These are phyloP conservation scores for Colletotrichum tanaceti DNA, from an alignment of 2,329 filamentous ascomycete genomes.

Conservation along the genomic window DNA sequence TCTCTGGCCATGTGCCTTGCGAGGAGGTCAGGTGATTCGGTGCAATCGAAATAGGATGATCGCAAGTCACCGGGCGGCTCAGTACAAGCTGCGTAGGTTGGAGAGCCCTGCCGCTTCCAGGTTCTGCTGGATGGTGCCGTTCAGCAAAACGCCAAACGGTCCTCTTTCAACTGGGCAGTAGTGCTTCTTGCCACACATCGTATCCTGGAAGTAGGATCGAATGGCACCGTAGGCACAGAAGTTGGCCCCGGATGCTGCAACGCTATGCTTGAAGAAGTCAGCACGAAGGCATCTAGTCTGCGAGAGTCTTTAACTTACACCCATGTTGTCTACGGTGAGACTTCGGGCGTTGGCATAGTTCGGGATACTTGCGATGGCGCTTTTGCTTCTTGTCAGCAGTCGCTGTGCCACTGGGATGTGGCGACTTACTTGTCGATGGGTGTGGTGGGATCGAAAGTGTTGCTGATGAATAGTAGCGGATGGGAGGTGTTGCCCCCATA, in stretches of 20 bases:
- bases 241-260: neutral
- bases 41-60: too few relatives aligned
- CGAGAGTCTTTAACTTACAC: neutral
- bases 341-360: constrained; percentile 5
- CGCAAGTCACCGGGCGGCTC: neutral
- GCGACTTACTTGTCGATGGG: constrained; percentile 23
- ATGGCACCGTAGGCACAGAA: neutral
- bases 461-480: constrained; percentile 13
- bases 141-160: constrained; percentile 2
- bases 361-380: constrained; percentile 4
- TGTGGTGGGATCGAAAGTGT: constrained; percentile 24
- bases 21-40: neutral
- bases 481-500: constrained; percentile 9
- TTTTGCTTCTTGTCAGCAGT: neutral
- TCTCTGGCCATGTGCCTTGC: neutral
- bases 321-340: constrained; percentile 3
- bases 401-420: too few relatives aligned
- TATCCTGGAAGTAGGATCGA: constrained; percentile 14
- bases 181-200: constrained; percentile 1
- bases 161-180: constrained; percentile 16
- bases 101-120: neutral
- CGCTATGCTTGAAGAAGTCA: neutral
- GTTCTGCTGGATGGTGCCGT: constrained; percentile 12
- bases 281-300: neutral
- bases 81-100: neutral